phyloP scores from a whole-genome alignment of 164 flowering plant genomes.

The Piper betle region DNA sequence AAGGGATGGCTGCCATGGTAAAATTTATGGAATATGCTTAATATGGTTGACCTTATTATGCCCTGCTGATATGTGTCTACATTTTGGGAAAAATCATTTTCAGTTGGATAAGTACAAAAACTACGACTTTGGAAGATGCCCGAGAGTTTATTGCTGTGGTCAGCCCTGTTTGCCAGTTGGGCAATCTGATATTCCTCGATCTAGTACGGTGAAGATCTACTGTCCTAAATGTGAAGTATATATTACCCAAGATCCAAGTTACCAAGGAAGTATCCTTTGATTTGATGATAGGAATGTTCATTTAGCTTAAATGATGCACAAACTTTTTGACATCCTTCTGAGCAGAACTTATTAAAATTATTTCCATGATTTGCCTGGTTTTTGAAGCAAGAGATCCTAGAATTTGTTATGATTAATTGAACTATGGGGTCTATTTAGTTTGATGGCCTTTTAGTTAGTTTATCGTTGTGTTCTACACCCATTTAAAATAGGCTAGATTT shows the following conservation, averaged over 20 bases:
- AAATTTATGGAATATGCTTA: constrained; percentile 4
- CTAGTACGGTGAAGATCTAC: no score
- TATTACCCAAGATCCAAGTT: constrained; percentile 74
- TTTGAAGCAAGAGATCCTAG: no score
- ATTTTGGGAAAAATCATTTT: constrained; percentile 8
- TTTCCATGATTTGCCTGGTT: no score
- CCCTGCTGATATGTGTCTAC: constrained; percentile 1
- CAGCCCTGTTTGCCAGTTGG: no score
- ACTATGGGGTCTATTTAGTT: no score
- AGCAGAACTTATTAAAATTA: no score
- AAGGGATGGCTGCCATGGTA: constrained; percentile 75
- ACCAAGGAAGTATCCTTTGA: constrained; percentile 81
- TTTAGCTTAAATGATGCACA: background rate
- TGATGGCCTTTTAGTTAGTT: no score
- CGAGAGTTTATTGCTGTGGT: no score
- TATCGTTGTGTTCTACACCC: background rate
- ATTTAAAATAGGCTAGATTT: no score
- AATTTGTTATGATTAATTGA: no score
- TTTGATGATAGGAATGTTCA: background rate
- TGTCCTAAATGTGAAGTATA: constrained; percentile 72
- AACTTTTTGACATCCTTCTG: background rate
- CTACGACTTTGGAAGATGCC: no score
- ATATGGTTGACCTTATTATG: background rate
- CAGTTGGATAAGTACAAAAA: constrained; percentile 81
- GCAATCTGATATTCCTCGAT: constrained; percentile 71